Evolutionary conservation across 108 stramenopile genomes (phyloP).

Genomic region (Cyclotella cryptica): DNA sequence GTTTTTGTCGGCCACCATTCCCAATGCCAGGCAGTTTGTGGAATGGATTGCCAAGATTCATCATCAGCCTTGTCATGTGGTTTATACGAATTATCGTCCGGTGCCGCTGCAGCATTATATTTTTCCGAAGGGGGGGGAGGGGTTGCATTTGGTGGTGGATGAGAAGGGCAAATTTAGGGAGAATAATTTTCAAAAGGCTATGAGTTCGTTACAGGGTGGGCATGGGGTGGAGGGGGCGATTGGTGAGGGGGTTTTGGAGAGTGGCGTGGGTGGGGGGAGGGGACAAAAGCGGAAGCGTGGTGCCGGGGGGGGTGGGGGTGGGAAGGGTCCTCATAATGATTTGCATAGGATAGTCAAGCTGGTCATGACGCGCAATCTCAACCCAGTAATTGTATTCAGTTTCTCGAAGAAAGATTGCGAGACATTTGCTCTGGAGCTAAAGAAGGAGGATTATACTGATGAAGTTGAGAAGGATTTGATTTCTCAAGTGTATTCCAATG

Average conservation of each 20-base stretch:
- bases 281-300: slow-evolving; percentile 75
- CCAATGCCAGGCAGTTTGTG: slow-evolving; percentile 95
- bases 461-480: slow-evolving; percentile 97
- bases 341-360: slow-evolving; percentile 95
- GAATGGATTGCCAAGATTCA: slow-evolving; percentile 94
- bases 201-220: slow-evolving; percentile 81
- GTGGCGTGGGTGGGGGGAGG: slow-evolving; percentile 70
- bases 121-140: slow-evolving; percentile 94
- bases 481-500: slow-evolving; percentile 94
- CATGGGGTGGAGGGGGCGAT: slow-evolving; percentile 57
- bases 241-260: slow-evolving; percentile 71
- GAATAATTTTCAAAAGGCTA: slow-evolving; percentile 96
- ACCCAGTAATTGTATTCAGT: slow-evolving; percentile 98
- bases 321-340: slow-evolving; percentile 71
- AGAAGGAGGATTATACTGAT: slow-evolving; percentile 94
- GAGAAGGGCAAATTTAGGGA: slow-evolving; percentile 97
- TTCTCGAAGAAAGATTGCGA: slow-evolving; percentile 99
- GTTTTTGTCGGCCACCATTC: slow-evolving; percentile 98
- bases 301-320: slow-evolving; percentile 64
- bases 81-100: slow-evolving; percentile 99
- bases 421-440: slow-evolving; percentile 89
- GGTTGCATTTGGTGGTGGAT: slow-evolving; percentile 97
- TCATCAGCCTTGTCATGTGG: slow-evolving; percentile 99
- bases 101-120: slow-evolving; percentile 98
- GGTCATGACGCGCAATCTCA: slow-evolving; percentile 92